Base-by-base conservation (phyloP, 768 basidiomycete genomes). In the Suillus occidentalis region DNA sequence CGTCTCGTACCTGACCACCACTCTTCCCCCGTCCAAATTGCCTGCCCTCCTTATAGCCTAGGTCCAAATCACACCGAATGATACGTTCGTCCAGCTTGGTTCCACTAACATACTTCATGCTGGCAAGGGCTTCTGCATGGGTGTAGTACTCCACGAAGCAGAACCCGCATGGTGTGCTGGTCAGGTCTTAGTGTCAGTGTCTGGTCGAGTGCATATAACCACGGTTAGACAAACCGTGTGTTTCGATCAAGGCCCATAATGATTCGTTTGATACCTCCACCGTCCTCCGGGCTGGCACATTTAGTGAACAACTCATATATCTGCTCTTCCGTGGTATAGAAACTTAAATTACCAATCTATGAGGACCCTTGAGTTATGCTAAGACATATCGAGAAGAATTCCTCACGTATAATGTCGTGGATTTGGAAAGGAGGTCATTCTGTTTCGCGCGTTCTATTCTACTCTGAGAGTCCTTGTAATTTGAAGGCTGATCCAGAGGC, bases 1-100 rank as follows among this genome's bases (percentile, higher is more conserved):
- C 97, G 73, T 99, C 97, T 69, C 97, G 85, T 60, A 96, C 87
- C 82, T 97, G 96, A 3, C 97, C 97, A 39, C 97, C 97, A 68
- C 94, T 96, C 78, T 96, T 98, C 34, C 97, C 97, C 66, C 97
- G 83, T 37, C 97, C 97, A 67, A 98, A 99, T 77, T 99, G 97
- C 67, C 97, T 83, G 16, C 97, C 97, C 73, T 99, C 97, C 73
- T 89, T 89, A 79, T 98, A 99, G 7, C 97, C 97, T 34, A 95
- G 83, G 81, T 99, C 97, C 72, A 99, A 81, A 81, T 99, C 97
- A 73, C 96, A 98, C 56, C 97, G 91, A 67, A 99, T 97, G 70
- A 99, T 94, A 40, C 97, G 91, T 78, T 99, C 97, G 77, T 99
- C 97, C 25, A 99, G 88, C 80, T 99, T 99, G 42, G 96, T 95